These are phyloP conservation scores for Herpetospermum pedunculosum DNA, from an alignment of 306 rosid genomes.

Conservation along the genomic window DNA sequence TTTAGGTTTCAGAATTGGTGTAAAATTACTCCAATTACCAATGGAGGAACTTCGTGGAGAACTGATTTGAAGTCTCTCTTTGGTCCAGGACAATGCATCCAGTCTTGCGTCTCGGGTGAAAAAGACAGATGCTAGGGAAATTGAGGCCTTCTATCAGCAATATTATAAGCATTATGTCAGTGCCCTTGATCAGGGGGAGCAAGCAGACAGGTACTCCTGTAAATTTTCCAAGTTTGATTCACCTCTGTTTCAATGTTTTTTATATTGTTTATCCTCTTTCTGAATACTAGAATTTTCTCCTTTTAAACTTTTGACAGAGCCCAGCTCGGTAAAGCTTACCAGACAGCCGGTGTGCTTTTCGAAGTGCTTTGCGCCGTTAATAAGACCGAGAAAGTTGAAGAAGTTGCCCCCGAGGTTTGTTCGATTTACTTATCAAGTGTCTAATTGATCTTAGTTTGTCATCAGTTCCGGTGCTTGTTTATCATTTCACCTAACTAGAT, in stretches of 20 bases:
- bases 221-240: not conserved
- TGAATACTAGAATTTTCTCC: not conserved
- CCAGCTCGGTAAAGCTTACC: constrained; percentile 90
- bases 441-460: constrained; percentile 6
- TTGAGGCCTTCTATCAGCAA: constrained; percentile 82
- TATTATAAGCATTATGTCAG: constrained; percentile 82
- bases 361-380: constrained; percentile 97
- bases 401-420: constrained; percentile 96
- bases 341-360: constrained; percentile 85
- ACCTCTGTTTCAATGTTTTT: not conserved
- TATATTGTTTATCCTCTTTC: not conserved
- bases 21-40: not conserved
- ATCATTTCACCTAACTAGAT: not conserved
- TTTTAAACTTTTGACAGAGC: constrained; percentile 45
- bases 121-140: constrained; percentile 93
- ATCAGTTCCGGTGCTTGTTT: constrained; percentile 5
- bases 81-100: constrained; percentile 60
- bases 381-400: constrained; percentile 92
- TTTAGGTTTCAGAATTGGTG: not conserved
- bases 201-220: constrained; percentile 56
- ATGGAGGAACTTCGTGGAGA: not conserved
- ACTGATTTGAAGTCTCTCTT: not conserved
- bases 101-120: constrained; percentile 65
- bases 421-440: constrained; percentile 3
- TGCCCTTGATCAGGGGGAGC: constrained; percentile 88